These are phyloP conservation scores for Cladosporium sphaerospermum DNA, from an alignment of 2,329 filamentous ascomycete genomes.

Conservation along the genomic window DNA sequence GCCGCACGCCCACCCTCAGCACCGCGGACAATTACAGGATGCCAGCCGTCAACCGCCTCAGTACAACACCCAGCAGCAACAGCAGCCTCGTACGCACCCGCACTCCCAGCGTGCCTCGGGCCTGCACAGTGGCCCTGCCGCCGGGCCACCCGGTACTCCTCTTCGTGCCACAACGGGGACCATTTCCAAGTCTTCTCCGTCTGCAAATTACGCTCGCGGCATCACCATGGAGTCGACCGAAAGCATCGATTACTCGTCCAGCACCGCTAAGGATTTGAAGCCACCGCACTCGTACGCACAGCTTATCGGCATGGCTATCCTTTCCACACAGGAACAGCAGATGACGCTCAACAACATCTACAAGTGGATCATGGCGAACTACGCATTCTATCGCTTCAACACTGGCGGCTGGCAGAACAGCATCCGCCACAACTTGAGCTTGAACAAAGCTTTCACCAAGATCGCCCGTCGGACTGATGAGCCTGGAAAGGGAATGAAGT, in stretches of 20 bases:
- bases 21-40: constrained; percentile 6
- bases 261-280: constrained; percentile 84
- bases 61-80: constrained; percentile 21
- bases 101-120: constrained; percentile 28
- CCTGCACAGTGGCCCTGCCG: constrained; percentile 1
- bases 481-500: constrained; percentile 98
- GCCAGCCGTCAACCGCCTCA: constrained; percentile 9
- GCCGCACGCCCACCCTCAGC: constrained; percentile 14
- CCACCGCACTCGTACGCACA: constrained; percentile 95
- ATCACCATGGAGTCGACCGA: constrained; percentile 49
- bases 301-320: constrained; percentile 92
- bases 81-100: constrained; percentile 28
- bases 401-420: constrained; percentile 97
- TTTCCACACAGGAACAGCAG: constrained; percentile 79
- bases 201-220: constrained; percentile 42
- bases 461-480: constrained; percentile 88
- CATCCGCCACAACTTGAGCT: constrained; percentile 89
- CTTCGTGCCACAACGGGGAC: constrained; percentile 25
- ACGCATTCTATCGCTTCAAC: constrained; percentile 85
- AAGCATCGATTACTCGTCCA: constrained; percentile 69
- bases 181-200: constrained; percentile 40
- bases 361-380: constrained; percentile 81
- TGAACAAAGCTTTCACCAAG: constrained; percentile 94
- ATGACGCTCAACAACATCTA: constrained; percentile 91
- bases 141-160: constrained; percentile 30